A percentile compares a stretch with the other conserved stretches of the same genome.
phyloP scores from a whole-genome alignment of 2,329 filamentous ascomycete genomes.

The Tolypocladium ovalisporum region DNA sequence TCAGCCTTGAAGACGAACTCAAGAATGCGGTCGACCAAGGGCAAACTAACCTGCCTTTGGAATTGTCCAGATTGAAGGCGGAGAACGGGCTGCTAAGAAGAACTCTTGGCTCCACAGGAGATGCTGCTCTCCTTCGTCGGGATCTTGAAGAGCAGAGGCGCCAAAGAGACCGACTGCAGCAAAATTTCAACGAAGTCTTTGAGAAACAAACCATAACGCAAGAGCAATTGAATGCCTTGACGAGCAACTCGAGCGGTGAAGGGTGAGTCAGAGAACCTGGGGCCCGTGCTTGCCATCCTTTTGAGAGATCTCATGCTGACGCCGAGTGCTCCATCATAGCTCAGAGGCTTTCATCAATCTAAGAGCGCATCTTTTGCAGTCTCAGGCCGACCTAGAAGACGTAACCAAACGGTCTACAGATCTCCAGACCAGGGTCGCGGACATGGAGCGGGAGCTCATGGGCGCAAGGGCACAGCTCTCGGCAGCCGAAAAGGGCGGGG shows the following conservation, averaged over 20 bases:
- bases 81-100: conserved; percentile 50
- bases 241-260: conserved; percentile 39
- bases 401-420: conserved; percentile 29
- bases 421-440: conserved; percentile 37
- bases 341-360: conserved; percentile 41
- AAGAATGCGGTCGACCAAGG: conserved; percentile 31
- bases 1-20: conserved; percentile 51
- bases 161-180: conserved; percentile 39
- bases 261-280: conserved; percentile 36
- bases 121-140: conserved; percentile 40
- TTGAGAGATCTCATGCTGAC: conserved; percentile 26
- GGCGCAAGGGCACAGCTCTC: conserved; percentile 41
- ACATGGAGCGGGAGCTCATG: conserved; percentile 44
- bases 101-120: conserved; percentile 40
- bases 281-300: background rate
- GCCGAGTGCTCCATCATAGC: conserved; percentile 30
- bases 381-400: conserved; percentile 35
- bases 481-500: conserved; percentile 41
- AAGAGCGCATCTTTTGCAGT: conserved; percentile 33
- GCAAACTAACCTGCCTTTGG: conserved; percentile 32
- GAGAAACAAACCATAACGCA: conserved; percentile 47
- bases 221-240: conserved; percentile 45
- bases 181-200: conserved; percentile 43
- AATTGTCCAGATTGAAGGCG: conserved; percentile 47
- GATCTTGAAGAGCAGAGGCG: conserved; percentile 45